These are phyloP conservation scores for Termitomyces sp. DNA, from an alignment of 768 basidiomycete species.

Conservation along the genomic window DNA sequence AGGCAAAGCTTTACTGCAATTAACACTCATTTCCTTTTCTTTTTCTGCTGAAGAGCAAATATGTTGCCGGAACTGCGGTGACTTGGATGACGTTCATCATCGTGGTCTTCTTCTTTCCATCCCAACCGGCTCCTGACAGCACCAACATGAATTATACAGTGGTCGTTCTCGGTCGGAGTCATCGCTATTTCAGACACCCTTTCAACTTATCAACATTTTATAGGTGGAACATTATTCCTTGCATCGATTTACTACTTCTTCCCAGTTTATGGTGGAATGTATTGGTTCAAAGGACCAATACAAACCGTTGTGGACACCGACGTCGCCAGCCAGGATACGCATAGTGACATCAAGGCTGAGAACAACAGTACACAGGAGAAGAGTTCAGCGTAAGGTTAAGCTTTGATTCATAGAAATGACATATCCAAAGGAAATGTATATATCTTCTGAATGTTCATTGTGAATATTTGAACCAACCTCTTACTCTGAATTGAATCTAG, in stretches of 20 bases:
- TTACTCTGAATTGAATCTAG: too few species aligned
- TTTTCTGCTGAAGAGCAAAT: too few species aligned
- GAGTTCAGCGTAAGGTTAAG: constrained; percentile 3
- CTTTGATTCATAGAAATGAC: too few species aligned
- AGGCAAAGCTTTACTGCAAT: background rate
- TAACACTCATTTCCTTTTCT: background rate
- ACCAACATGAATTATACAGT: constrained; percentile 70
- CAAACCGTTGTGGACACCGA: constrained; percentile 29
- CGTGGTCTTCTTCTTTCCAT: constrained; percentile 64
- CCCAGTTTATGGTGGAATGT: constrained; percentile 64
- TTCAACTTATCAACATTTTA: background rate
- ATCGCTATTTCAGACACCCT: background rate
- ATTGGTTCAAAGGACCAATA: constrained; percentile 76
- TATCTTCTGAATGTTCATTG: too few species aligned
- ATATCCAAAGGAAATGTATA: too few species aligned
- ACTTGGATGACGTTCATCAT: constrained; percentile 66
- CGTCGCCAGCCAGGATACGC: constrained; percentile 2
- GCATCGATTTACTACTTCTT: constrained; percentile 67
- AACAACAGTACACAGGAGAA: constrained; percentile 9
- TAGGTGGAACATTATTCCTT: constrained; percentile 50
- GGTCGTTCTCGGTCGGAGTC: constrained; percentile 48
- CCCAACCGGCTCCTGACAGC: constrained; percentile 41
- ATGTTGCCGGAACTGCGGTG: constrained; percentile 53
- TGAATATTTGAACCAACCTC: too few species aligned
- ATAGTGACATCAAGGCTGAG: constrained; percentile 10